Conservation (phyloP, 306 rosid species). For the Begonia masoniana region DNA sequence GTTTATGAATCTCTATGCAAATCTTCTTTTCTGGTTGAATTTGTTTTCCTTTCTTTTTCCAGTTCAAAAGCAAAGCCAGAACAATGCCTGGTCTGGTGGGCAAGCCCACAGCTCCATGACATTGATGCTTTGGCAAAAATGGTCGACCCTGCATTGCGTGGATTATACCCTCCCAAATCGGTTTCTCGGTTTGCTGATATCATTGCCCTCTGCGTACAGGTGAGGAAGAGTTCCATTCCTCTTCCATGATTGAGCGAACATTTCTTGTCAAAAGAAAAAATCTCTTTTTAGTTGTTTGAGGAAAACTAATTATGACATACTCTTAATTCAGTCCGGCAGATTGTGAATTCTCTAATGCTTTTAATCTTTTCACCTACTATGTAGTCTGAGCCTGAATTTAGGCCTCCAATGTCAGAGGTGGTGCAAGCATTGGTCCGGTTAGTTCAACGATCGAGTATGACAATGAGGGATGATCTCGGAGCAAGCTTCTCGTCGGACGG, state of each 20-base stretch:
- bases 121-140: constrained; percentile 45
- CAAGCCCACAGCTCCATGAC: constrained; percentile 72
- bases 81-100: constrained; percentile 75
- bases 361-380: not conserved
- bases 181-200: constrained; percentile 70
- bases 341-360: not conserved
- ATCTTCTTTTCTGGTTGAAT: not conserved
- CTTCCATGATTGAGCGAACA: too few relatives aligned
- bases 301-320: not conserved
- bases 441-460: constrained; percentile 45
- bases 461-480: constrained; percentile 46
- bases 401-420: constrained; percentile 72
- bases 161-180: constrained; percentile 82
- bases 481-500: constrained; percentile 24
- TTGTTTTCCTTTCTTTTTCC: not conserved
- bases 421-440: constrained; percentile 56
- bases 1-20: not conserved
- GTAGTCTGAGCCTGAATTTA: constrained; percentile 60
- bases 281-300: too few relatives aligned
- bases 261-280: too few relatives aligned
- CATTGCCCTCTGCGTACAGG: constrained; percentile 73
- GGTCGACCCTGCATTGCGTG: constrained; percentile 75
- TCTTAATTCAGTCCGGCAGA: not conserved
- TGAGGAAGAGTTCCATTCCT: constrained; percentile 3
- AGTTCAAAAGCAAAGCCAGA: constrained; percentile 50